Conservation (phyloP, 352 stramenopile species). For the Blastocystis sp. region DNA sequence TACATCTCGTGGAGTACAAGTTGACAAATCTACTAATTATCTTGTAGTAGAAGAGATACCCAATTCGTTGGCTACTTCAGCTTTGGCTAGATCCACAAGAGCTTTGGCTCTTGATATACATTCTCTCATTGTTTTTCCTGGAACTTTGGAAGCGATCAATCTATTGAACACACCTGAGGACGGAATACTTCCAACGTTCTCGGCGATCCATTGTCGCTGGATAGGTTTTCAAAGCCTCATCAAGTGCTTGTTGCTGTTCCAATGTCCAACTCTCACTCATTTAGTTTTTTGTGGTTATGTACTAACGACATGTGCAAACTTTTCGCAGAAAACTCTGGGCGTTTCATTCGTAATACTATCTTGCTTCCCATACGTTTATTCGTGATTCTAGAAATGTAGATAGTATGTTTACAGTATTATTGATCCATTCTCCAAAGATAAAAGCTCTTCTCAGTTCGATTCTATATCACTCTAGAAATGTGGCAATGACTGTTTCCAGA, state of each 20-base stretch:
- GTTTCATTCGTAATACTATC: background rate
- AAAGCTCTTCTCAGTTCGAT: background rate
- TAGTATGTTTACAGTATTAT: background rate
- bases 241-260: conserved; percentile 21
- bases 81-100: background rate
- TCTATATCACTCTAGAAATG: background rate
- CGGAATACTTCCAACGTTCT: conserved; percentile 39
- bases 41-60: background rate
- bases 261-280: conserved; percentile 42
- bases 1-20: background rate
- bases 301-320: background rate
- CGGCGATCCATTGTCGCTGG: conserved; percentile 20
- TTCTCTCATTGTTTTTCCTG: conserved; percentile 45
- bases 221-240: conserved; percentile 6
- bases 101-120: conserved; percentile 40
- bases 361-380: no score
- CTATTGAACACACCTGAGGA: background rate
- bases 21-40: conserved; percentile 33
- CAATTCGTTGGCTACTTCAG: background rate
- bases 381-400: background rate
- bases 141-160: conserved; percentile 33
- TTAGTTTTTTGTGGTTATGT: background rate
- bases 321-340: conserved; percentile 34
- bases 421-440: background rate
- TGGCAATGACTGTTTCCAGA: no score